Percentiles rank a stretch among this genome's conserved stretches.
These are phyloP conservation scores for Colletotrichum sp. DNA, from an alignment of 2,329 filamentous ascomycete species.

Conservation along the genomic window DNA sequence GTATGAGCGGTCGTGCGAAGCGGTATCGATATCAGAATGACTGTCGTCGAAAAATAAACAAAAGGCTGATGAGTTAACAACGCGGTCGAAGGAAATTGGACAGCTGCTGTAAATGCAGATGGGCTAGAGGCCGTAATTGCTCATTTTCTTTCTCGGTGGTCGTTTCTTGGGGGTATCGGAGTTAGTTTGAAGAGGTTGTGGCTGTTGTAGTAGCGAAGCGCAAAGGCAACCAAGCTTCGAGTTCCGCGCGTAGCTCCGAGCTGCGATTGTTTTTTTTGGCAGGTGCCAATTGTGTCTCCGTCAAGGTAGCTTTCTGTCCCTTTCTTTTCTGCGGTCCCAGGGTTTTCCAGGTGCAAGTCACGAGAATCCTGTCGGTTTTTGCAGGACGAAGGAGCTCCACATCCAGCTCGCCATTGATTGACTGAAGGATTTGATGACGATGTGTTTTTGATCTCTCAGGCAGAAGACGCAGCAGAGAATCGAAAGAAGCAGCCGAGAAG, in stretches of 20 bases:
- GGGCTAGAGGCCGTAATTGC: not conserved
- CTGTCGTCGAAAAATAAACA: not conserved
- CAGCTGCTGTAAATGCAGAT: slow-evolving; percentile 12
- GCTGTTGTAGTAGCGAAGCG: not conserved
- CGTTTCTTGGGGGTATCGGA: not conserved
- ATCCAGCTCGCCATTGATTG: slow-evolving; percentile 18
- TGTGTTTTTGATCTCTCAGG: not conserved
- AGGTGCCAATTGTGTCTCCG: not conserved
- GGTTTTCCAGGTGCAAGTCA: slow-evolving; percentile 1
- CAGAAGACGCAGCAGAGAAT: not conserved
- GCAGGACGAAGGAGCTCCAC: slow-evolving; percentile 17
- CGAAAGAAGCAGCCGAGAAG: not conserved
- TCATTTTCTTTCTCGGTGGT: not conserved
- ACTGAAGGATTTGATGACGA: not conserved
- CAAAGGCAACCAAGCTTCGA: not conserved
- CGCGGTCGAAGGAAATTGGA: not conserved
- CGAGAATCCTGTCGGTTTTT: slow-evolving; percentile 19
- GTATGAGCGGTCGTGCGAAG: not conserved
- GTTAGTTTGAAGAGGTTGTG: not conserved
- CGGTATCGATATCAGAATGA: not conserved
- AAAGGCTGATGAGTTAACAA: slow-evolving; percentile 1
- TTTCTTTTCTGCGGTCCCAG: not conserved
- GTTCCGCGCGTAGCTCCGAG: not conserved
- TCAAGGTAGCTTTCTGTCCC: not conserved
- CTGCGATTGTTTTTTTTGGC: not conserved